Evolutionary conservation across 495 filamentous ascomycete genomes (phyloP).

Genomic region (Corynascus novoguineensis): DNA sequence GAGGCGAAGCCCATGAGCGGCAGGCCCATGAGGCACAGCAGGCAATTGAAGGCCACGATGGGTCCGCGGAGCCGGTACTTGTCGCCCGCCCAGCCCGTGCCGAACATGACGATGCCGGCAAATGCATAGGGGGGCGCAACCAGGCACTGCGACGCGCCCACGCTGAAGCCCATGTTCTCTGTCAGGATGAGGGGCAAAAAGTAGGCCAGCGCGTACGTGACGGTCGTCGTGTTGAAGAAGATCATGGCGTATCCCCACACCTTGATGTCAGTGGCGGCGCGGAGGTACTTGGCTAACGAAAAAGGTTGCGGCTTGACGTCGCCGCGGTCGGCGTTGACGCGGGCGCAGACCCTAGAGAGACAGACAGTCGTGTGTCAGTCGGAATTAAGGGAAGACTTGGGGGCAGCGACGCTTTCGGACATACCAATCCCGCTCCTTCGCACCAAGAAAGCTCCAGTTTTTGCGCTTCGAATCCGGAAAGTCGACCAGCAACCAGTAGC

Average conservation of each 20-base stretch:
- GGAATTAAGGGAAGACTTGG: not conserved
- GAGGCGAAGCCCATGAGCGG: constrained; percentile 49
- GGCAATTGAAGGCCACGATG: constrained; percentile 51
- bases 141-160: constrained; percentile 55
- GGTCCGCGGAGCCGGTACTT: constrained; percentile 52
- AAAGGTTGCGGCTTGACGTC: constrained; percentile 51
- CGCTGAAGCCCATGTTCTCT: constrained; percentile 52
- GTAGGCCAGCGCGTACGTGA: constrained; percentile 60
- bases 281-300: constrained; percentile 45
- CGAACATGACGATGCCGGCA: constrained; percentile 56
- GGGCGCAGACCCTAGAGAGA: constrained; percentile 41
- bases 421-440: constrained; percentile 45
- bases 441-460: constrained; percentile 49
- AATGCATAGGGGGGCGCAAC: constrained; percentile 58
- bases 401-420: not conserved
- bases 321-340: constrained; percentile 53
- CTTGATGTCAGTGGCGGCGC: constrained; percentile 48
- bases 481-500: constrained; percentile 53
- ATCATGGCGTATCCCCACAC: constrained; percentile 58
- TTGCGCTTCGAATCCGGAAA: constrained; percentile 51
- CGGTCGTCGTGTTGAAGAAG: constrained; percentile 55
- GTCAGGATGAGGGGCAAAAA: constrained; percentile 62
- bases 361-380: not conserved
- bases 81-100: constrained; percentile 50
- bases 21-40: constrained; percentile 44